phyloP scores from a whole-genome alignment of 768 basidiomycete species.

The Leccinum rimulosum region DNA sequence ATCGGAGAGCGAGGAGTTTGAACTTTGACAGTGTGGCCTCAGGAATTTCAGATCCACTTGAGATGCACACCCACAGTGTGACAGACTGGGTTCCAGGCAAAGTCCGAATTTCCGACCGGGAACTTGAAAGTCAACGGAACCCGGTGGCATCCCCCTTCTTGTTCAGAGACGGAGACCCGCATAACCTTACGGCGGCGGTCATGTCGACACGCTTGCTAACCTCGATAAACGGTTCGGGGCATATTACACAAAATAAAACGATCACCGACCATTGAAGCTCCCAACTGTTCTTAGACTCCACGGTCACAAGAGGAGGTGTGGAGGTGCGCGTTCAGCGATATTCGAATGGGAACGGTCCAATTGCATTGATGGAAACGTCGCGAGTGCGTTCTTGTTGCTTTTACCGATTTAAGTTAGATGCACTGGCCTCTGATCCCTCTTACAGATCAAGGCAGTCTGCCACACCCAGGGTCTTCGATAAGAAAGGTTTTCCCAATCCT shows the following conservation, averaged over 20 bases:
- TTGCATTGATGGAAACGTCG: slow-evolving; percentile 9
- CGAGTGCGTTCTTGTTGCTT: slow-evolving; percentile 2
- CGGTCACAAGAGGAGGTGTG: too few species aligned
- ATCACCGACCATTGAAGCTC: slow-evolving; percentile 13
- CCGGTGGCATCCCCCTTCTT: not conserved
- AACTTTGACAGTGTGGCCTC: not conserved
- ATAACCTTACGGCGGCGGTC: slow-evolving; percentile 1
- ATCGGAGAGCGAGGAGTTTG: not conserved
- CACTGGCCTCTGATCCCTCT: slow-evolving; percentile 3
- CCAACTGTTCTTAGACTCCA: not conserved
- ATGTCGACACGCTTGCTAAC: not conserved
- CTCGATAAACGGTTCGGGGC: not conserved
- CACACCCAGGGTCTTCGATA: not conserved
- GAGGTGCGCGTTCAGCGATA: too few species aligned
- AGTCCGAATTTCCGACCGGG: not conserved
- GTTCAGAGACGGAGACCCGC: not conserved
- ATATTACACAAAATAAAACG: slow-evolving; percentile 4
- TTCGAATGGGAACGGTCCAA: not conserved
- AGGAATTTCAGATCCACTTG: not conserved
- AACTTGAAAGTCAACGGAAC: not conserved
- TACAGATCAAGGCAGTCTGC: slow-evolving; percentile 7
- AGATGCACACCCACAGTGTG: too few species aligned
- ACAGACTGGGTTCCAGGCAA: not conserved
- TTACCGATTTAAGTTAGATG: slow-evolving; percentile 21
- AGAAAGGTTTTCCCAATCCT: too few species aligned